Evolutionary conservation across 1,284 basidiomycete genomes (phyloP).

Genomic region (Lentinula novae-zelandiae): DNA sequence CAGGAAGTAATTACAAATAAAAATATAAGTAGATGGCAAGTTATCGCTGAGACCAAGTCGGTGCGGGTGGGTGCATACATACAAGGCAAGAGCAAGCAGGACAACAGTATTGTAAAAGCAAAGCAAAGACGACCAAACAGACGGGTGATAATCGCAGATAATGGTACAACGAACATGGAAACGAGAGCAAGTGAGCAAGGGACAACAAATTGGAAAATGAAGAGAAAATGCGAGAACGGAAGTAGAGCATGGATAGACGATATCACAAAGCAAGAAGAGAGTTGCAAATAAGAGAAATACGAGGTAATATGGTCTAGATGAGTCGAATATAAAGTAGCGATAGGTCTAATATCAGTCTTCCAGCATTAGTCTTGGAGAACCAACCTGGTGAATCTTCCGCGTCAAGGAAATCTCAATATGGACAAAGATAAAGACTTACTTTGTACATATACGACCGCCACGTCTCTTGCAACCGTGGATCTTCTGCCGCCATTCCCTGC

Average conservation of each 20-base stretch:
- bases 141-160: not conserved
- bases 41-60: not conserved
- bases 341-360: not conserved
- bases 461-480: slow-evolving; percentile 51
- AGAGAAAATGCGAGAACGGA: not conserved
- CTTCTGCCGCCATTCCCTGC: slow-evolving; percentile 43
- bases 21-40: not conserved
- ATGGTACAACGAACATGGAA: not conserved
- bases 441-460: slow-evolving; percentile 56
- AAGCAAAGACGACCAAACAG: not conserved
- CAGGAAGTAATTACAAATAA: not conserved
- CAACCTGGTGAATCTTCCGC: not conserved
- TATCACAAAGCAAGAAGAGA: not conserved
- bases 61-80: not conserved
- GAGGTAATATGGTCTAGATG: not conserved
- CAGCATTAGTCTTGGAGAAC: not conserved
- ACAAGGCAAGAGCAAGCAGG: not conserved
- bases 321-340: not conserved
- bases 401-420: not conserved
- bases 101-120: not conserved
- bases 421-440: slow-evolving; percentile 22
- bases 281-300: not conserved
- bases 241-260: not conserved
- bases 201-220: not conserved
- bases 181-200: not conserved